Conservation (phyloP, 2,329 filamentous ascomycete genomes). For the Aspergillus persii region DNA sequence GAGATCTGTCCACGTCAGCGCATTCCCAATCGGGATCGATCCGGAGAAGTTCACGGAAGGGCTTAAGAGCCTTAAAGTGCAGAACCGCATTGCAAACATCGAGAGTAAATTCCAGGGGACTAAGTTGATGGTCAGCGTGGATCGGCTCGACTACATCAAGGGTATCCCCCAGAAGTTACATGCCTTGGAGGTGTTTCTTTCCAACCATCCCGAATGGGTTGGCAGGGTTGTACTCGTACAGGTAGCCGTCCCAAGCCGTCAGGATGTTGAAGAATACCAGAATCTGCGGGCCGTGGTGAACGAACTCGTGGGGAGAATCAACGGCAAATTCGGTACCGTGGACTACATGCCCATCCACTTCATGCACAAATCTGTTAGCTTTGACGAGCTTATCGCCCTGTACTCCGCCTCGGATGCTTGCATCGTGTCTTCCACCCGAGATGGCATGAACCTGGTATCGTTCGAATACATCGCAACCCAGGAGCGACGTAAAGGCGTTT, state of each 20-base stretch:
- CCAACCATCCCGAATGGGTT: constrained; percentile 93
- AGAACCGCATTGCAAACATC: constrained; percentile 76
- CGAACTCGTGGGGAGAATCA: constrained; percentile 90
- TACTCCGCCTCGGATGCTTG: constrained; percentile 88
- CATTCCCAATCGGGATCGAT: constrained; percentile 94
- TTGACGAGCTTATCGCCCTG: constrained; percentile 86
- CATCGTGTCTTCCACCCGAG: constrained; percentile 82
- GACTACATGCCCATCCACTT: constrained; percentile 99
- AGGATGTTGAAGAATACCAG: constrained; percentile 95
- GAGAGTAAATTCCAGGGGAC: constrained; percentile 87
- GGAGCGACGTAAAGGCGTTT: constrained; percentile 78
- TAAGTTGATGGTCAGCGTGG: constrained; percentile 91
- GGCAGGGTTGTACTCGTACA: constrained; percentile 93
- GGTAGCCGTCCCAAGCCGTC: constrained; percentile 84
- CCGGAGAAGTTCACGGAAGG: constrained; percentile 91
- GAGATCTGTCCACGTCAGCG: constrained; percentile 80
- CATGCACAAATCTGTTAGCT: constrained; percentile 87
- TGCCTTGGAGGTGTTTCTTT: constrained; percentile 88
- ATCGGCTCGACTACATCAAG: constrained; percentile 96
- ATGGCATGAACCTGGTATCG: constrained; percentile 95
- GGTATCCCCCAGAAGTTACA: constrained; percentile 94
- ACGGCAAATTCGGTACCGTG: constrained; percentile 87
- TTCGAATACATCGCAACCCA: constrained; percentile 97
- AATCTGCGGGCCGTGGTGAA: constrained; percentile 91
- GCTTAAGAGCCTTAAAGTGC: constrained; percentile 74